Conservation (phyloP, 2,329 filamentous ascomycete genomes). For the Aspergillus proliferans region DNA sequence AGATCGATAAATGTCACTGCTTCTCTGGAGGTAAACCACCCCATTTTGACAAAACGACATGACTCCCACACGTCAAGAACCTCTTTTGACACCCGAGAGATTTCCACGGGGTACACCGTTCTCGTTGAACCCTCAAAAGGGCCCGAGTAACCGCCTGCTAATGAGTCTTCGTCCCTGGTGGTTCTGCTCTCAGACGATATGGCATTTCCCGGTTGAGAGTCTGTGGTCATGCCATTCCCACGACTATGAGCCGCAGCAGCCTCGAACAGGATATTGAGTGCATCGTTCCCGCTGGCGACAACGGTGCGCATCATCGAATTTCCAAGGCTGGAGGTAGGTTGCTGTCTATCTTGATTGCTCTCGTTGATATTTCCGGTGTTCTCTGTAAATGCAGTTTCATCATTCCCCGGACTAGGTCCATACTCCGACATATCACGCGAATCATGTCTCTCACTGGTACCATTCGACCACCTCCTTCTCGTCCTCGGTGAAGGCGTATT, state of each 20-base stretch:
- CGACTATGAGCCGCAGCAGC: constrained; percentile 38
- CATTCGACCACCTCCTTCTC: constrained; percentile 6
- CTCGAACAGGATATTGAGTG: constrained; percentile 48
- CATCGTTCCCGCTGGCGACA: constrained; percentile 50
- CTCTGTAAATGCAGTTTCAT: constrained; percentile 1
- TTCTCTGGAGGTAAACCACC: constrained; percentile 51
- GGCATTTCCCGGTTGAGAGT: constrained; percentile 17
- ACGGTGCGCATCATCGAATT: constrained; percentile 40
- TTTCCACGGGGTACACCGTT: constrained; percentile 19
- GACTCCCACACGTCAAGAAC: constrained; percentile 43
- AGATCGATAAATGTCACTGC: constrained; percentile 49
- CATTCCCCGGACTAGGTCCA: not conserved
- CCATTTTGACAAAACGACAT: constrained; percentile 51
- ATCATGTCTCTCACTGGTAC: constrained; percentile 1
- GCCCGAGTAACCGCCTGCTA: constrained; percentile 14
- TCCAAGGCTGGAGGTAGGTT: constrained; percentile 25
- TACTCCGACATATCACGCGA: not conserved
- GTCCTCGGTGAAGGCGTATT: not conserved
- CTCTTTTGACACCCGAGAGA: constrained; percentile 26
- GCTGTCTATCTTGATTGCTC: constrained; percentile 12
- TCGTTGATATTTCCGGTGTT: constrained; percentile 4
- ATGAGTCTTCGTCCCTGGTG: constrained; percentile 8
- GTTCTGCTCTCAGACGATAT: constrained; percentile 10
- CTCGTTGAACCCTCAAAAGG: constrained; percentile 15
- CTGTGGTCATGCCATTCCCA: constrained; percentile 30